A percentile compares a stretch with the other conserved stretches of the same genome.
Evolutionary conservation across 1,284 basidiomycete species (phyloP).

Genomic region (Pterulicium gracile): DNA sequence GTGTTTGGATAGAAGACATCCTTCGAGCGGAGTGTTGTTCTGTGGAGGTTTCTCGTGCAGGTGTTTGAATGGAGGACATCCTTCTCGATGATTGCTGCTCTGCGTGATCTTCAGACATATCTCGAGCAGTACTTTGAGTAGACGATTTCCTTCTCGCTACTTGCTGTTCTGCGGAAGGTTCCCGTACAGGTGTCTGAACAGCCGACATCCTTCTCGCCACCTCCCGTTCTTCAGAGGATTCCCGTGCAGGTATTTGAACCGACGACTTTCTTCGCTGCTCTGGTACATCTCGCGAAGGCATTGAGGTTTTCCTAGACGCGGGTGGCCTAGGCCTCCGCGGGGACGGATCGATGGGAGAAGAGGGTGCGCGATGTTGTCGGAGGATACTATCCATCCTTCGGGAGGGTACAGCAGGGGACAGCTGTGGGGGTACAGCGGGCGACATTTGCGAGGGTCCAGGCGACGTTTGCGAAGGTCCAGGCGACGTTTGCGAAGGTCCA

Average conservation of each 20-base stretch:
- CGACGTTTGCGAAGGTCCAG: no score
- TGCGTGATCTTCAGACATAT: no score
- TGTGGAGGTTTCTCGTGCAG: no score
- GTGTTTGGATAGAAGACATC: no score
- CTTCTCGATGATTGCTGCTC: no score
- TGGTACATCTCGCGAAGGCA: slow-evolving; percentile 13
- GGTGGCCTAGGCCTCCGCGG: slow-evolving; percentile 48
- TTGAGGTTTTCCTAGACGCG: slow-evolving; percentile 23
- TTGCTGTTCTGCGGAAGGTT: background rate
- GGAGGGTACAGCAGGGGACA: no score
- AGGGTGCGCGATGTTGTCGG: slow-evolving; percentile 50
- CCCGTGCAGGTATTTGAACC: slow-evolving; percentile 13
- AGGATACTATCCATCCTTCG: slow-evolving; percentile 36
- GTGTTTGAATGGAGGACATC: no score
- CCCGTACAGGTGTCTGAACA: slow-evolving; percentile 3
- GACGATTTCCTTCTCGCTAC: background rate
- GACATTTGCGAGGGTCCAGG: no score
- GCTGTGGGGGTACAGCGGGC: no score
- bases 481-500: no score
- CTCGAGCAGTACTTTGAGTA: no score
- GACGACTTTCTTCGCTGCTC: slow-evolving; percentile 16
- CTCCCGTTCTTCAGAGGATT: slow-evolving; percentile 17
- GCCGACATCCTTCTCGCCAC: slow-evolving; percentile 16
- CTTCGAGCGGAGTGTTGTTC: no score
- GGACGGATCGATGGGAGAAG: slow-evolving; percentile 40